Base-by-base conservation (phyloP, 768 basidiomycete species). In the Lactarius evosmus region DNA sequence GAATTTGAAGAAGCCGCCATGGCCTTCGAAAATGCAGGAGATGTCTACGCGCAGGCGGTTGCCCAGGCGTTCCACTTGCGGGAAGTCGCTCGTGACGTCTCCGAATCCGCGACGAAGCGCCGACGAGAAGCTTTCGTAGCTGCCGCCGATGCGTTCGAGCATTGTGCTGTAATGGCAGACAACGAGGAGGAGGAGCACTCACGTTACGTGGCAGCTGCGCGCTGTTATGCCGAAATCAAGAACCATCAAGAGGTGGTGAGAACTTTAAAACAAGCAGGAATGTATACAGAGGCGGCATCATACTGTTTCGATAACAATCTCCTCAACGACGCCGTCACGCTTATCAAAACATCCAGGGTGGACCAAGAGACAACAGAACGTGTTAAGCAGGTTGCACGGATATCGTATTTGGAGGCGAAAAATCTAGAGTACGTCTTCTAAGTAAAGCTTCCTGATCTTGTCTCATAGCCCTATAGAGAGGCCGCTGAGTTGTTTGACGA, bases 401-500 rank as follows among this genome's bases (percentile, higher is more conserved):
- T 65, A 38, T 62, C 55, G 7, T 65, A 62, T 44, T 25, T 65
- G n/a, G 32, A 62, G 32, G 40, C 54, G 16, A 34, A 62, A 14
- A 32, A 56, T 14, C 30, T 65, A 30, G n/a, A 61, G 63, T 65
- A 57, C 29, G 63, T 65, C 46, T 33, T 40, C 6, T 40, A 30
- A 53, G 34, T 27, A 17, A 19, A 8, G 8, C 16, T n/a, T 14
- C 54, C 7, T 29, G 14, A 52, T 52, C 4, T 34, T 1, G 6
- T 56, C 50, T 60, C 27, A 40, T 14, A n/a, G 9, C 41, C 36
- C 46, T 51, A 11, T 67, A 88, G 88, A 25, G 74, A 81, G 71
- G 79, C 79, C 27, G 59, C 74, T 60, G 65, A 72, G 7, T 70
- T 89, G 3, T 89, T 89, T 62, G 75, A 78, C 0, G 72, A 77